Evolutionary conservation across 352 stramenopile species (phyloP), one percentile per base, ranked within the genome.

Genomic region (Thalassiosira oceanica): DNA sequence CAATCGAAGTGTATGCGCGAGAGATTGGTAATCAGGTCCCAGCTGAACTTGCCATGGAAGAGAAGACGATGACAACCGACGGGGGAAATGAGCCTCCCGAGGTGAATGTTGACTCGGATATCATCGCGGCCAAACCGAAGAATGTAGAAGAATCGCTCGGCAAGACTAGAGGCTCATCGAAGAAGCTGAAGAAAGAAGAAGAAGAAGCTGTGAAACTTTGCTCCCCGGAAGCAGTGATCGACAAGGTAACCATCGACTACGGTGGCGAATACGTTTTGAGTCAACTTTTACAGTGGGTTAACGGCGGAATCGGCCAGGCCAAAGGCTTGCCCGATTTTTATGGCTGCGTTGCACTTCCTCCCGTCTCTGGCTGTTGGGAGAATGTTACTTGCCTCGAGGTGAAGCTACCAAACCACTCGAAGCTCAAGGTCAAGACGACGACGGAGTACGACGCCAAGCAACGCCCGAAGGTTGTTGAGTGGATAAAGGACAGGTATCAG

Each of bases 1-100:
- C 83, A n/a, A 86, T 91, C 35, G 80, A 91, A 70, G 82, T 93
- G 5, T 93, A 90, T 64, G 86, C 86, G 15, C 71, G 77, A 27
- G 77, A 85, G 48, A 55, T 85, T 29, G 77, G 77, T 45, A 82
- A 80, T 50, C 43, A 70, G 24, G 77, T 85, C 0, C 72, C 68
- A 8, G 49, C 44, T 43, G 53, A 73, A n/a, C 66, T 73, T 61
- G 61, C 71, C 26, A 41, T 70, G 16, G 44, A 75, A 29, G 39
- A 15, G 23, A 1, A 26, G 18, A 49, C 50, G 10, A 31, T 21
- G 26, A 5, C 13, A 37, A 27, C 4, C 29, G n/a, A n/a, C n/a
- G n/a, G n/a, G n/a, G n/a, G n/a, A n/a, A 11, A n/a, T 35, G 29
- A 8, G 35, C 52, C 61, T 23, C 42, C 54, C 41, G 37, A 26